Evolutionary conservation across 2,329 filamentous ascomycete species (phyloP).

Genomic region (Penicillium expansum): DNA sequence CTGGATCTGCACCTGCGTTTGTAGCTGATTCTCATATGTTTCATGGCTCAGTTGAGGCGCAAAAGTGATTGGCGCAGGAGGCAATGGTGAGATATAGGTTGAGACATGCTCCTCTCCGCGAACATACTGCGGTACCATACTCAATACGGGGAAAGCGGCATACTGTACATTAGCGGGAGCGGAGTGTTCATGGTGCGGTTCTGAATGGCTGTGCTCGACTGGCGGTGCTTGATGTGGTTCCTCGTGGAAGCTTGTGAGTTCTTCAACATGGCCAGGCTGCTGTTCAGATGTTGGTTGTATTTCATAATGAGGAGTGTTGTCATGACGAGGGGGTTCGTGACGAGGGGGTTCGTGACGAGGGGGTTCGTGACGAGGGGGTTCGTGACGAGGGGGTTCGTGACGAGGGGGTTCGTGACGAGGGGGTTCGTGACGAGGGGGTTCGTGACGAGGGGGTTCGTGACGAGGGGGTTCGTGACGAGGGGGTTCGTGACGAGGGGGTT

Average conservation of each 20-base stretch:
- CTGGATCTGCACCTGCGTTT: neutral
- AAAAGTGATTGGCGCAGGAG: slow-evolving; percentile 15
- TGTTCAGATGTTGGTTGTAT: neutral
- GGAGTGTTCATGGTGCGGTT: neutral
- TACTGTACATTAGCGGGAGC: neutral
- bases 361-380: neutral
- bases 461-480: neutral
- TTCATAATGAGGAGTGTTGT: neutral
- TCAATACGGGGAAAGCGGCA: slow-evolving; percentile 24
- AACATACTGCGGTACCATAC: slow-evolving; percentile 46
- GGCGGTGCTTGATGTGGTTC: slow-evolving; percentile 3
- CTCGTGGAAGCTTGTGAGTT: neutral
- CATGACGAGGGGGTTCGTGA: neutral
- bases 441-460: neutral
- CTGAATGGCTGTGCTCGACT: neutral
- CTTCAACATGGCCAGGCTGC: slow-evolving; percentile 7
- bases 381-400: neutral
- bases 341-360: neutral
- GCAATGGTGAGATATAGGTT: slow-evolving; percentile 28
- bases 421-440: no score
- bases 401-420: neutral
- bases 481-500: no score
- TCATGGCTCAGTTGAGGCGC: slow-evolving; percentile 10
- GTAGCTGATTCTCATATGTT: slow-evolving; percentile 5
- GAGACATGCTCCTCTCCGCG: slow-evolving; percentile 45